A percentile compares a stretch with the other conserved stretches of the same genome.
phyloP scores from a whole-genome alignment of 805 yeast genomes.

The Vanderwaltozyma tropicalis region DNA sequence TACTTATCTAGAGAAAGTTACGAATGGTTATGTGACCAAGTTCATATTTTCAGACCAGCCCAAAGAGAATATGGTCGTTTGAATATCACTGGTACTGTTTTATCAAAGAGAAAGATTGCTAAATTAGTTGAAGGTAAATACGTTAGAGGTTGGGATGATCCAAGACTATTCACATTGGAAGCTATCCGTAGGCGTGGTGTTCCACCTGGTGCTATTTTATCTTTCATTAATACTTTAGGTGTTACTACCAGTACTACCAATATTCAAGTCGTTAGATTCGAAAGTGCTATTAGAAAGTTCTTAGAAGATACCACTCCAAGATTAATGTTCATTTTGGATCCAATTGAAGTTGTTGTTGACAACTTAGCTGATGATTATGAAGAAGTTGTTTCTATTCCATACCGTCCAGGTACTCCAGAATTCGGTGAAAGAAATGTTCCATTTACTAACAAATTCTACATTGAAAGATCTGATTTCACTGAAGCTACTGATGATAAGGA shows the following conservation, averaged over 20 bases:
- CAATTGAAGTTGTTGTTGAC: conserved; percentile 72
- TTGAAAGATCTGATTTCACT: conserved; percentile 83
- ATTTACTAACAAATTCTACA: conserved; percentile 67
- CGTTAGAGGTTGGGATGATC: conserved; percentile 95
- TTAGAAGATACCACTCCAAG: conserved; percentile 90
- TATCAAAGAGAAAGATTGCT: conserved; percentile 94
- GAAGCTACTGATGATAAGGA: conserved; percentile 48
- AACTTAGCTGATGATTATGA: conserved; percentile 68
- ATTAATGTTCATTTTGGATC: conserved; percentile 84
- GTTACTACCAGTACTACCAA: conserved; percentile 90
- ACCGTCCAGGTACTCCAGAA: conserved; percentile 73
- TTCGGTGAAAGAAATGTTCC: conserved; percentile 69
- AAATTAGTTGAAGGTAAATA: conserved; percentile 69
- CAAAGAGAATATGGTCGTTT: conserved; percentile 98
- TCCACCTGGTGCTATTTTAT: conserved; percentile 95
- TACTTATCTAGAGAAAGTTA: conserved; percentile 85
- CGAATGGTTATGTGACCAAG: conserved; percentile 96
- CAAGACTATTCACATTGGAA: conserved; percentile 88
- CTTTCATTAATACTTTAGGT: conserved; percentile 89
- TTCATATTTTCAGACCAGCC: conserved; percentile 93
- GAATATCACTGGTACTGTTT: conserved; percentile 85
- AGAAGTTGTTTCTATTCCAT: conserved; percentile 69
- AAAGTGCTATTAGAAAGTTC: conserved; percentile 75
- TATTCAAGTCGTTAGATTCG: conserved; percentile 84
- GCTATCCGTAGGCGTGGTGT: conserved; percentile 95